Evolutionary conservation across 768 basidiomycete genomes (phyloP), one percentile per base, ranked within the genome.

Genomic region (Chalciporus chontae): DNA sequence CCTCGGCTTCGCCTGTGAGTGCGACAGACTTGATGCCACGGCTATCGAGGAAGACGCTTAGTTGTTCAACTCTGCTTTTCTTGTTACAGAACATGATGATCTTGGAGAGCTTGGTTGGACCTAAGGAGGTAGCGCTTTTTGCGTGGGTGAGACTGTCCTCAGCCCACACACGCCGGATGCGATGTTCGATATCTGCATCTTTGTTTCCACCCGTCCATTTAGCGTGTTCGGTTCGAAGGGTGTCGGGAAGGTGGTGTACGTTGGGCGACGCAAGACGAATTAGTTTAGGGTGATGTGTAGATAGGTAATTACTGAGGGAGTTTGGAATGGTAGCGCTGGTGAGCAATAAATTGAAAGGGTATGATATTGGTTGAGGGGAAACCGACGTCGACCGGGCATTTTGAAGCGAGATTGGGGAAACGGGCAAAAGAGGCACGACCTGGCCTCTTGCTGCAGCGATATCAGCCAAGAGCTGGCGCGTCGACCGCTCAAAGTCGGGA

Each of bases 321-420:
- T 80, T 77, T 7, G 94, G 93, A 52, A 96, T 87, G 3, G 94
- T 95, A 0, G 94, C 94, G 40, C 87, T 87, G 14, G 87, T 84
- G 23, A 96, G 76, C 47, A 95, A 58, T 38, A 95, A 70, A 64
- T 91, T 79, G 77, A 90, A 91, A 5, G 90, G 90, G 64, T 87
- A 85, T 32, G 77, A 66, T 42, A 63, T 23, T 18, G 55, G 40
- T 27, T 57, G 59, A 8, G 54, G 18, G 14, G 49, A 52, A 38
- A 50, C 50, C 0, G 60, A 24, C 11, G 49, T 51, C 9, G 40
- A 39, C 5, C 32, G 51, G 14, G 43, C 29, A 26, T 47, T 45
- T 1, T 31, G 51, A 26, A 62, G 17, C 23, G 60, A 45, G 45
- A 68, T 23, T 31, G 63, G 45, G 32, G 62, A 52, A 43, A 55